Base-by-base conservation (phyloP, 805 yeast species). In the Candida tallmaniae region DNA sequence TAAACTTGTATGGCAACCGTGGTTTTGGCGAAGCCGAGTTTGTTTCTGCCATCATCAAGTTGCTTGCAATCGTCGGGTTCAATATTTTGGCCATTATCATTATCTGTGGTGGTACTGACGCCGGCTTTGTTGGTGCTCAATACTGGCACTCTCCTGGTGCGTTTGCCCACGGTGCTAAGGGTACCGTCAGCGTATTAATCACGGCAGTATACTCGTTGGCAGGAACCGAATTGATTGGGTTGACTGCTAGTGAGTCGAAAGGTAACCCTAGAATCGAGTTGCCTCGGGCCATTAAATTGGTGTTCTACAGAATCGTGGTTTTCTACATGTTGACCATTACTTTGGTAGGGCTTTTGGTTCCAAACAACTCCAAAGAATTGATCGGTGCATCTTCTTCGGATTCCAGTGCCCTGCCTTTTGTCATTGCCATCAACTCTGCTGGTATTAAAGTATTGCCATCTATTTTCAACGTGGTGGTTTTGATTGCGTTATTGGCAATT, bases 151-250 rank as follows among this genome's bases (percentile, higher is more conserved):
- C 52, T 17, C 23, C 23, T 20, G 23, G 23, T 7, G 48, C 67
- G 1, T 62, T 65, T 38, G 54, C 60, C 23, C 44, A 59, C 30
- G 77, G 78, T 3, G 56, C 58, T 34, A 64, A 64, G 40, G 70
- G 70, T 1, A 55, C 61, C 21, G 51, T 62, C 9, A 52, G 62
- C 7, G 68, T 62, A 14, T 55, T 63, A 36, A 53, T 64, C 34
- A 53, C 67, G 0, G 70, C 70, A 19, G 61, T 67, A 1, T 64
- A 63, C 47, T 62, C 69, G 12, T 54, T 64, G 40, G 69, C 70
- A 7, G 70, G 70, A 2, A 63, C 70, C 5, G 70, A 64, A 42
- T 52, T 64, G 35, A 60, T 64, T 27, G 65, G 68, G 6, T 52
- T 64, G 38, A 62, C 70, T 4, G 60, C 65, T 3, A 50, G 61